Evolutionary conservation across 1,284 basidiomycete species (phyloP).

Genomic region (Termitomyces sp.): DNA sequence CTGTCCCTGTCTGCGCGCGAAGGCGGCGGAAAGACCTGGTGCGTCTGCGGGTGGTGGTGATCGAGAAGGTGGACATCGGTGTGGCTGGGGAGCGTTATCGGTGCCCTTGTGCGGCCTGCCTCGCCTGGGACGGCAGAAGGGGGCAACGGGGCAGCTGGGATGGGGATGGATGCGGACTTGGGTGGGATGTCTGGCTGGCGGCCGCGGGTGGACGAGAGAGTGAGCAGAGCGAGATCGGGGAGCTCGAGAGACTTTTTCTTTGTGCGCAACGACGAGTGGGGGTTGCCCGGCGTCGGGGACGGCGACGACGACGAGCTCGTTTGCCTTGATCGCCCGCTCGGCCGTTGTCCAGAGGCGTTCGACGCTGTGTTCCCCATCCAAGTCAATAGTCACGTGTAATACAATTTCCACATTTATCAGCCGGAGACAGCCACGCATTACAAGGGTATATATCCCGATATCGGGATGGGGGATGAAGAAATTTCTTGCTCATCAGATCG

Average conservation of each 20-base stretch:
- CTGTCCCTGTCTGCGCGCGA: constrained; percentile 6
- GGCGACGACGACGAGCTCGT: constrained; percentile 9
- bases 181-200: constrained; percentile 27
- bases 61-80: constrained; percentile 26
- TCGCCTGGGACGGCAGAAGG: constrained; percentile 18
- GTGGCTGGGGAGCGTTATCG: constrained; percentile 18
- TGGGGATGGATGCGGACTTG: constrained; percentile 44
- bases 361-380: constrained; percentile 15
- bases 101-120: constrained; percentile 14
- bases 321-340: constrained; percentile 1
- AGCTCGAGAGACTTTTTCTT: constrained; percentile 75
- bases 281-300: constrained; percentile 12
- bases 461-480: no score
- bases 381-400: no score
- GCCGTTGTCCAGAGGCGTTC: neutral
- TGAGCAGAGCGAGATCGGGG: constrained; percentile 66
- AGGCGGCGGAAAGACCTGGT: neutral
- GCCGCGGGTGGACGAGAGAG: constrained; percentile 42
- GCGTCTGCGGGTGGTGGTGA: constrained; percentile 7
- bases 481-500: no score
- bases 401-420: no score
- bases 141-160: constrained; percentile 29
- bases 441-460: no score
- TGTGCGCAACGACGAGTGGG: constrained; percentile 42
- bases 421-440: no score